A percentile compares a stretch with the other conserved stretches of the same genome.
Evolutionary conservation across 2,329 filamentous ascomycete species (phyloP).

Genomic region (Lachnellula arida): DNA sequence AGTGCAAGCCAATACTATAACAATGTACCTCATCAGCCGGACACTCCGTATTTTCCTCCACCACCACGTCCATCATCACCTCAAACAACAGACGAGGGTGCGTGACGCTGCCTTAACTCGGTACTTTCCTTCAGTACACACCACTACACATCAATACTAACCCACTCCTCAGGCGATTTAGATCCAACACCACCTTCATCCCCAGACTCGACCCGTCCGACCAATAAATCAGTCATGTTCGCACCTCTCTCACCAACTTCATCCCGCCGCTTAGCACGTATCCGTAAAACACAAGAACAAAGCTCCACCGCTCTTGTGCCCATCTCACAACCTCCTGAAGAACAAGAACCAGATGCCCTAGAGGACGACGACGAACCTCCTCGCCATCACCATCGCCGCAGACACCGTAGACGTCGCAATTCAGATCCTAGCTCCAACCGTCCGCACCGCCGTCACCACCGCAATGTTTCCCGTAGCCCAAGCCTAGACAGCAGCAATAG

Average conservation of each 20-base stretch:
- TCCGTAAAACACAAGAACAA: constrained; percentile 8
- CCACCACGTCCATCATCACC: constrained; percentile 23
- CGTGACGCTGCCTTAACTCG: constrained; percentile 15
- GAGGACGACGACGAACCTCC: background rate
- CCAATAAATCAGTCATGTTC: constrained; percentile 30
- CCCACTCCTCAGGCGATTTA: constrained; percentile 9
- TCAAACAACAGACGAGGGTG: constrained; percentile 26
- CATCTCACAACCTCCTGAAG: constrained; percentile 1
- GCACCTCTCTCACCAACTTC: constrained; percentile 30
- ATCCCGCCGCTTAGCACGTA: constrained; percentile 18
- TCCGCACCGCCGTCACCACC: constrained; percentile 20
- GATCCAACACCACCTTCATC: constrained; percentile 14
- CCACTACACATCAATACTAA: no score
- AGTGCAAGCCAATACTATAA: constrained; percentile 22
- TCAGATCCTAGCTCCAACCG: constrained; percentile 30
- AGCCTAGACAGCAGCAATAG: constrained; percentile 5
- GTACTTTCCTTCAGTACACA: background rate
- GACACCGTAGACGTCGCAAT: constrained; percentile 20
- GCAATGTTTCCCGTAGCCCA: constrained; percentile 10
- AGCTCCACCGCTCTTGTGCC: background rate
- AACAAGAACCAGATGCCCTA: background rate
- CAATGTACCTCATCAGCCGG: constrained; percentile 14
- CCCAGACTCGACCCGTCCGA: constrained; percentile 4
- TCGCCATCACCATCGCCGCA: constrained; percentile 14
- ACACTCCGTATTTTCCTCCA: constrained; percentile 25